Percentiles rank a stretch among this genome's conserved stretches.
Evolutionary conservation across 345 rosid genomes (phyloP).

Genomic region (Eutrema heterophyllum): DNA sequence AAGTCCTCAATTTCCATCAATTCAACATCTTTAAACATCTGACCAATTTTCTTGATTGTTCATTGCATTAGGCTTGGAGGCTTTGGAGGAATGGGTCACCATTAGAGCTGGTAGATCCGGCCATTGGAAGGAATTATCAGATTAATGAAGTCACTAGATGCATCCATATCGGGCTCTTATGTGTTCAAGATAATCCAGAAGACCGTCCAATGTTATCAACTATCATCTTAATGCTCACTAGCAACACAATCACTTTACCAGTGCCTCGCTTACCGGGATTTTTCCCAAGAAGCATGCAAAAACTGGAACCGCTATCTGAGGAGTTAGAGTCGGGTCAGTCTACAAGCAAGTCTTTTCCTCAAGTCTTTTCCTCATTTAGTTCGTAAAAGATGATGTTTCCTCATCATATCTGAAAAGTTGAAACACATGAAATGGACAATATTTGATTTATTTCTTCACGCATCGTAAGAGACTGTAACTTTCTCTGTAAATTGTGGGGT

Average conservation of each 20-base stretch:
- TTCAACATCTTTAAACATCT: background rate
- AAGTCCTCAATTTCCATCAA: background rate
- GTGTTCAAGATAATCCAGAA: constrained; percentile 16
- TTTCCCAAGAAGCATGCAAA: background rate
- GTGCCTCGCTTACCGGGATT: constrained; percentile 2
- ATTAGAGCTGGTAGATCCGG: constrained; percentile 11
- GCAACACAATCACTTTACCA: background rate
- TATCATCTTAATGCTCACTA: constrained; percentile 5
- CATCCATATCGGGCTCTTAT: constrained; percentile 26
- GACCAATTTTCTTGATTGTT: background rate
- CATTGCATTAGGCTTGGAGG: constrained; percentile 26
- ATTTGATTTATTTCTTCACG: background rate
- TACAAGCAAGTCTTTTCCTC: background rate
- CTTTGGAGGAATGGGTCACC: constrained; percentile 10
- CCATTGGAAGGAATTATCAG: background rate
- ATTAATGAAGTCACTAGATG: constrained; percentile 21
- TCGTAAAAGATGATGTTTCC: background rate
- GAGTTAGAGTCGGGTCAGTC: background rate
- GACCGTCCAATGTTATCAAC: constrained; percentile 14
- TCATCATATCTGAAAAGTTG: background rate
- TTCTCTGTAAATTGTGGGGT: background rate
- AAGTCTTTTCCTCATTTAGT: background rate
- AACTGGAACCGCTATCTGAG: background rate
- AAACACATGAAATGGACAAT: background rate
- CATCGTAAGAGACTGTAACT: background rate